Base-by-base conservation (phyloP, 768 basidiomycete genomes). In the button mushroom (Agaricus bisporus) region DNA sequence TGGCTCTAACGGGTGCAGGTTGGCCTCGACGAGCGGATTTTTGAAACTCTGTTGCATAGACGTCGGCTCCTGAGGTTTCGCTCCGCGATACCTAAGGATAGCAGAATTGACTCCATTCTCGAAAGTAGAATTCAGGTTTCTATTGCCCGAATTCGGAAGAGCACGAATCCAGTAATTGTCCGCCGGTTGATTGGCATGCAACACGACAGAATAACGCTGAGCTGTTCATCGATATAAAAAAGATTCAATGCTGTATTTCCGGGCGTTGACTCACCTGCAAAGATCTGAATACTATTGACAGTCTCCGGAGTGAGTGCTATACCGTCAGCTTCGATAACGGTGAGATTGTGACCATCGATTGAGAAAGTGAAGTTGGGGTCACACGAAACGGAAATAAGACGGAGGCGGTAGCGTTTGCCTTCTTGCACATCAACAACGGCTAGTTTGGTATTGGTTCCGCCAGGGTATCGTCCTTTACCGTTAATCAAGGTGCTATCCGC, bases 121-220 rank as follows among this genome's bases (percentile, higher is more conserved):
- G 66, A 77, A 77, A 0, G 60, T 59, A 5, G 48, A 10, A 11
- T 54, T 28, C 1, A 44, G 18, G 11, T 52, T 45, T 9, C 48
- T 50, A 8, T 56, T 51, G 9, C 62, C 65, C 7, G 47, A 22
- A 47, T 62, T 65, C 9, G 70, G 64, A n/a, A 61, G 46, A 0
- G 78, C 68, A 20, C 78, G 75, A 41, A 82, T 68, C 80, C 80
- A 82, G 60, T 82, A 82, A 54, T 79, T 83, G 11, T 60, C 71
- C 17, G 74, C 56, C 0, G 69, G 56, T 51, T 78, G 70, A 57
- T 74, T 60, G 7, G 77, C 76, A 11, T 63, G 59, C n/a, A 78
- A 61, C 9, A 79, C 62, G 17, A 76, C 66, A 5, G 75, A 78
- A 58, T 79, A 77, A 6, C 61, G 52, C 45, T 62, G 61, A 2